phyloP scores from a whole-genome alignment of 768 basidiomycete genomes.

The Tylopilus plumbeoviolaceoides region DNA sequence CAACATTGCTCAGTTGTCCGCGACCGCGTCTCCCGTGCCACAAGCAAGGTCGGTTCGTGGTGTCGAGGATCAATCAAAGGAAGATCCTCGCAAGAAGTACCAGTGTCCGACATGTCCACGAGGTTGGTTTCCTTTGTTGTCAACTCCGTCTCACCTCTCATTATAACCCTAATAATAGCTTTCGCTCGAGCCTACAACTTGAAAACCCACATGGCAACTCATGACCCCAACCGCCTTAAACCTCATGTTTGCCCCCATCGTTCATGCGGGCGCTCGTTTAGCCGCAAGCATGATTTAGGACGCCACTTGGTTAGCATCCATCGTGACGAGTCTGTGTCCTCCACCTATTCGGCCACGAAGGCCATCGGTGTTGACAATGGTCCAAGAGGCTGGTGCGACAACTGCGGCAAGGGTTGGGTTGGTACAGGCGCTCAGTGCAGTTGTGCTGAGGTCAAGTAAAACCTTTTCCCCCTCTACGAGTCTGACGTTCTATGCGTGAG shows the following conservation, averaged over 20 bases:
- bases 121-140: conserved; percentile 38
- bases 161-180: conserved; percentile 38
- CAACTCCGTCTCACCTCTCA: conserved; percentile 2
- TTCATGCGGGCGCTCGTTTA: conserved; percentile 86
- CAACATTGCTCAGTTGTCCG: conserved; percentile 48
- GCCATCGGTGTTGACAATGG: conserved; percentile 69
- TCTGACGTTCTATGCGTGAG: conserved; percentile 29
- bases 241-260: conserved; percentile 85
- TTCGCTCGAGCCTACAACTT: conserved; percentile 94
- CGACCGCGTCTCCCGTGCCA: conserved; percentile 40
- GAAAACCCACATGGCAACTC: conserved; percentile 93
- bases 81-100: conserved; percentile 75
- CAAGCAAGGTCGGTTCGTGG: conserved; percentile 35
- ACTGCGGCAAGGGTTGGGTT: conserved; percentile 67
- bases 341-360: conserved; percentile 39
- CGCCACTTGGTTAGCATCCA: conserved; percentile 87
- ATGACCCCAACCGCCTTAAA: conserved; percentile 88
- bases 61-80: conserved; percentile 43
- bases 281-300: conserved; percentile 90
- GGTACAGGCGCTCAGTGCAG: conserved; percentile 52
- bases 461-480: not conserved
- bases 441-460: conserved; percentile 64
- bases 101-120: conserved; percentile 71
- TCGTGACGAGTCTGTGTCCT: conserved; percentile 53
- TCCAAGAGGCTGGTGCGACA: conserved; percentile 65